Base-by-base conservation (phyloP, 306 rosid genomes). In the Prinsepia uniflora region DNA sequence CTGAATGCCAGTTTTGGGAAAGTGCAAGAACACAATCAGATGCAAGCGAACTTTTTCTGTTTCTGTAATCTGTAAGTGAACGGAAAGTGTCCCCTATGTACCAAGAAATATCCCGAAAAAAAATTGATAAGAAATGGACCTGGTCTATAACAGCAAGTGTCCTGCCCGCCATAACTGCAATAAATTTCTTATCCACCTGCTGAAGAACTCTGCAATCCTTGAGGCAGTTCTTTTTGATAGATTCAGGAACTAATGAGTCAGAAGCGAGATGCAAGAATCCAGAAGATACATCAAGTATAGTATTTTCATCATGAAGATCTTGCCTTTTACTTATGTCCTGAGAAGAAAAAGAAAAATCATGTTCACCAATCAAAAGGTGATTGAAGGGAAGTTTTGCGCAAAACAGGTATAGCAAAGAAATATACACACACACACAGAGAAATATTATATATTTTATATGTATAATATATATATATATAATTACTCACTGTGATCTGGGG, bases 131-230 rank as follows among this genome's bases (percentile, higher is more conserved):
- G 24, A 56, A 68, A 74, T 60, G 48, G 50, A 94, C 99, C 99
- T 91, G 99, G 80, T 94, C 99, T 82, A 94, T 86, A 76, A 86
- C 70, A 74, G 95, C 96, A 76, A 94, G 88, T 68, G 80, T 87
- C 76, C 71, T 80, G 67, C 92, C 88, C 17, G 90, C 93, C 81
- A 86, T 87, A 62, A 94, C 76, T 53, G 96, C 96, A 78, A 94
- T 94, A 83, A 84, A 94, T 79, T 94, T 94, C 84, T 94, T 89
- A 82, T 94, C 99, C 78, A 94, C 87, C 87, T 94, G 99, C 59
- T 68, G 88, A 68, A 94, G 95, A 82, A 89, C 95, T 77, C 77
- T 89, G 69, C 91, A 93, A 72, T 84, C 77, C 69, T 81, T 86
- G 11, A 94, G 88, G 83, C 73, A 82, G 63, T 78, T 83, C 83